Conservation (phyloP, 164 flowering plant genomes). For the Stephania yunnanensis region DNA sequence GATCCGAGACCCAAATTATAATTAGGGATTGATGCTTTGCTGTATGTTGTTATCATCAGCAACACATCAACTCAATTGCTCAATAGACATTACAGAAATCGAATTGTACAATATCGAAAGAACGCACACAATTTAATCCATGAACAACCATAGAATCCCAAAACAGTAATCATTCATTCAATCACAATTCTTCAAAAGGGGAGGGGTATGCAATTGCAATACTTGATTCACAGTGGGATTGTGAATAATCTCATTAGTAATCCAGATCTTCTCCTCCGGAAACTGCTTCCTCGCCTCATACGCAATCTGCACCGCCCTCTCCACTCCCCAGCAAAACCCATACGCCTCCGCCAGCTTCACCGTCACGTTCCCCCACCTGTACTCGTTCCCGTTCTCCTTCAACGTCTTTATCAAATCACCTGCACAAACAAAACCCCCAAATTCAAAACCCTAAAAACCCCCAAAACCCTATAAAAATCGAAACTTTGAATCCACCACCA, state of each 20-base stretch:
- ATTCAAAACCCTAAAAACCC: neutral
- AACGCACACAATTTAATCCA: neutral
- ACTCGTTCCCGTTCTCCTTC: conserved; percentile 75
- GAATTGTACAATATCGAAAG: neutral
- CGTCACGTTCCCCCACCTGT: conserved; percentile 90
- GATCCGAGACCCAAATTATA: too few species aligned
- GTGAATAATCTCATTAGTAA: conserved; percentile 91
- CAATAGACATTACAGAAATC: neutral
- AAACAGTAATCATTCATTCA: neutral
- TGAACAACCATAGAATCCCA: neutral
- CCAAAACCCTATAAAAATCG: neutral
- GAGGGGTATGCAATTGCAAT: neutral
- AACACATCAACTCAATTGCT: neutral
- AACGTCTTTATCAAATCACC: conserved; percentile 84
- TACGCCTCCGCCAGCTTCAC: conserved; percentile 80
- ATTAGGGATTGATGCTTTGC: too few species aligned
- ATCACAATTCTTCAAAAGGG: neutral
- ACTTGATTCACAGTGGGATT: conserved; percentile 96
- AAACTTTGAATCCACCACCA: neutral
- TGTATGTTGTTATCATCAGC: too few species aligned
- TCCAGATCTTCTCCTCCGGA: conserved; percentile 85
- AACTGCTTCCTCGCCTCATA: conserved; percentile 95
- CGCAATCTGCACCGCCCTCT: conserved; percentile 98
- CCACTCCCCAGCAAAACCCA: conserved; percentile 99
- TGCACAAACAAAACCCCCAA: conserved; percentile 11